These are phyloP conservation scores for Leptographium galeiforme DNA, from an alignment of 2,329 filamentous ascomycete species.

Conservation along the genomic window DNA sequence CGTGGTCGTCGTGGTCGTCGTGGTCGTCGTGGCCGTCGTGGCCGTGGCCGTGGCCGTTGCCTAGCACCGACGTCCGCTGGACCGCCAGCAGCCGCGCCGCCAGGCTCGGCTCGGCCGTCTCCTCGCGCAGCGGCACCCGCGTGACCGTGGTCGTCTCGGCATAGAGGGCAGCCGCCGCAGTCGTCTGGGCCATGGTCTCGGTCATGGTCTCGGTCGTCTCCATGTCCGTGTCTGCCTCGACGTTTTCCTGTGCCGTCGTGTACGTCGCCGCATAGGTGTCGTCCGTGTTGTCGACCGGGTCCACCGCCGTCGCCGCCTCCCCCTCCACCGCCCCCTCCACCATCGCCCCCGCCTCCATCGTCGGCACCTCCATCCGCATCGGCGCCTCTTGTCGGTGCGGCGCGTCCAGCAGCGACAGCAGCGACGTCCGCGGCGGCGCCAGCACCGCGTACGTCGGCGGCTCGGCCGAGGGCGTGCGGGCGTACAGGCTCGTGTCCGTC, in stretches of 20 bases:
- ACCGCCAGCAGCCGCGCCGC: slow-evolving; percentile 24
- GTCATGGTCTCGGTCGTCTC: too few relatives aligned
- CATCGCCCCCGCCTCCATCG: too few relatives aligned
- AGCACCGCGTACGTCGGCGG: too few relatives aligned
- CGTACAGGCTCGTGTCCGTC: neutral
- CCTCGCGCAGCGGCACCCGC: slow-evolving; percentile 36
- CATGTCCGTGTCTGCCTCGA: neutral
- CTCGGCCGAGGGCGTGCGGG: too few relatives aligned
- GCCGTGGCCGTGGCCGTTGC: neutral
- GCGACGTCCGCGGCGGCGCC: neutral
- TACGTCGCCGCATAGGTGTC: neutral
- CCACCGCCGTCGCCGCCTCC: too few relatives aligned
- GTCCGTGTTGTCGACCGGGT: too few relatives aligned
- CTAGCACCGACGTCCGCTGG: slow-evolving; percentile 27
- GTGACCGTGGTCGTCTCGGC: slow-evolving; percentile 34
- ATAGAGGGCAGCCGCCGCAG: too few relatives aligned
- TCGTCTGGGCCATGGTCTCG: too few relatives aligned
- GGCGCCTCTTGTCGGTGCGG: too few relatives aligned
- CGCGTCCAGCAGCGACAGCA: neutral
- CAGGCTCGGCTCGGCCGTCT: slow-evolving; percentile 28
- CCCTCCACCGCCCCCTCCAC: too few relatives aligned
- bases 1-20: too few relatives aligned
- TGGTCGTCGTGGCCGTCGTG: neutral
- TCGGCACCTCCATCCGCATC: too few relatives aligned
- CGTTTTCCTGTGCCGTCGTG: neutral